These are phyloP conservation scores for Acacia crassicarpa DNA, from an alignment of 306 rosid genomes.

Conservation along the genomic window DNA sequence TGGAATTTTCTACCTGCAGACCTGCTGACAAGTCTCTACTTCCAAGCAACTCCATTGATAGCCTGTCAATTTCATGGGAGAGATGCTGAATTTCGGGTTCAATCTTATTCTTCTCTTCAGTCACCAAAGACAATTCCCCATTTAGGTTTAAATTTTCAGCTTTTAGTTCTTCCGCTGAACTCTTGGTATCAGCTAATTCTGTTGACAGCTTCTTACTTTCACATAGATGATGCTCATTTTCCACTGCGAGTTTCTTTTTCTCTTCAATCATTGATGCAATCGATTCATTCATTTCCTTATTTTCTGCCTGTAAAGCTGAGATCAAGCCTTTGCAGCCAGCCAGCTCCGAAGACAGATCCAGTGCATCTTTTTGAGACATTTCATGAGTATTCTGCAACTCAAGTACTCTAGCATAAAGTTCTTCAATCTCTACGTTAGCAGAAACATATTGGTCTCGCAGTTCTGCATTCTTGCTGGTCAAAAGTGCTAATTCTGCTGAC, in stretches of 20 bases:
- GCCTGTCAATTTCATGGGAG: conserved; percentile 59
- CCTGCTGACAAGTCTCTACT: conserved; percentile 49
- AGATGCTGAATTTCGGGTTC: conserved; percentile 56
- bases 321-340: conserved; percentile 53
- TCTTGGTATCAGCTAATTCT: conserved; percentile 48
- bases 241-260: conserved; percentile 39
- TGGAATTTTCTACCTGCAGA: conserved; percentile 55
- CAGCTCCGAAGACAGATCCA: conserved; percentile 58
- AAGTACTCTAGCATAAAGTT: conserved; percentile 34
- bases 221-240: conserved; percentile 33
- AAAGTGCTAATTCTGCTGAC: conserved; percentile 19
- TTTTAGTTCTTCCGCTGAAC: conserved; percentile 49
- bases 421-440: conserved; percentile 43
- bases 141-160: conserved; percentile 52
- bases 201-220: conserved; percentile 55
- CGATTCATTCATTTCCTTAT: conserved; percentile 41
- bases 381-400: conserved; percentile 54
- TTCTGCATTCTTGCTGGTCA: conserved; percentile 50
- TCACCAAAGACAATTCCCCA: conserved; percentile 50
- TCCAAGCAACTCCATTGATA: conserved; percentile 54
- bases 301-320: conserved; percentile 47
- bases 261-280: conserved; percentile 39
- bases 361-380: conserved; percentile 54
- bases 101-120: conserved; percentile 54
- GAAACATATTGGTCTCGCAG: conserved; percentile 47